Conservation (phyloP, 2,329 filamentous ascomycete genomes). For the Arthrobotrys pseudoclavata region DNA sequence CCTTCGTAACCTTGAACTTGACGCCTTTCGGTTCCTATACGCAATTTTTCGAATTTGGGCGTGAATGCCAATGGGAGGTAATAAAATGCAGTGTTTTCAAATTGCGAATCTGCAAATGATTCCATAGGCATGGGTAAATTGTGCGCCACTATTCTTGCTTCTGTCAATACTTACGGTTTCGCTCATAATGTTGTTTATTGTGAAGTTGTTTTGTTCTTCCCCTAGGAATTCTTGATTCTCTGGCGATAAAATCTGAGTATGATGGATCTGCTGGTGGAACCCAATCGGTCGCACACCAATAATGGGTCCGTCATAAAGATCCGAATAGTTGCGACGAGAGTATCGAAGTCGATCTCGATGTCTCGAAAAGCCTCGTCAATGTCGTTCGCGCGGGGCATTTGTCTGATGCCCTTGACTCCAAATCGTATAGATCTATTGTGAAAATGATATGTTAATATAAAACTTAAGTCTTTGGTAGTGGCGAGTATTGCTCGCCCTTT, state of each 20-base stretch:
- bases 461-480: neutral
- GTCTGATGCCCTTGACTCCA: conserved; percentile 13
- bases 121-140: conserved; percentile 8
- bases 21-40: neutral
- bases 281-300: conserved; percentile 18
- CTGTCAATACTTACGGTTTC: conserved; percentile 4
- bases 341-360: conserved; percentile 7
- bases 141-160: conserved; percentile 16
- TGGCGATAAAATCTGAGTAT: conserved; percentile 5
- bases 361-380: conserved; percentile 17
- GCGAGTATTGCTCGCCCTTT: too few species aligned
- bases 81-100: conserved; percentile 8
- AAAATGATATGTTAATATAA: neutral
- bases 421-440: neutral
- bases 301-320: neutral
- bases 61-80: conserved; percentile 8
- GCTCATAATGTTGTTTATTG: neutral
- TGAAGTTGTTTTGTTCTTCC: conserved; percentile 15
- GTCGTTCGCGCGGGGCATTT: conserved; percentile 14
- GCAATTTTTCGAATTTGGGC: conserved; percentile 3
- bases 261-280: conserved; percentile 5
- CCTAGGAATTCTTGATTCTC: conserved; percentile 19
- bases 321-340: conserved; percentile 1
- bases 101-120: neutral
- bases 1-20: neutral